Conservation (phyloP, 1,284 basidiomycete species). For the Mycosarcoma mackinlayi region DNA sequence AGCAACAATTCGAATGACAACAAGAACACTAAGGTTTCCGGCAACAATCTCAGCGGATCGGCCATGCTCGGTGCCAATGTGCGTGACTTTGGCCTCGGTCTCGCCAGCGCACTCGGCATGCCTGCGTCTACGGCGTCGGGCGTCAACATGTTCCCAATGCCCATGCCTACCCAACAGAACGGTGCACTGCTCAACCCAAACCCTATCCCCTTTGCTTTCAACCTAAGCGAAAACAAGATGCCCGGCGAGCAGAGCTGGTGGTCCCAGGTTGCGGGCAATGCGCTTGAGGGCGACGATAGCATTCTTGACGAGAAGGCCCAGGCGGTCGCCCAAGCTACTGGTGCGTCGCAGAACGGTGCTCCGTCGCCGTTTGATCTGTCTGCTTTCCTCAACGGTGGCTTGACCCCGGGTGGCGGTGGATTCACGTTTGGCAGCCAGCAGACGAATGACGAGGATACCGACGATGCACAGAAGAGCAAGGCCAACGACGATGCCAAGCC, state of each 20-base stretch:
- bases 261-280: conserved; percentile 52
- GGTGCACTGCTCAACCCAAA: conserved; percentile 63
- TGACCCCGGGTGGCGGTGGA: conserved; percentile 51
- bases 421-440: conserved; percentile 41
- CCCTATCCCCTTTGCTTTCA: conserved; percentile 64
- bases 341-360: conserved; percentile 28
- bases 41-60: conserved; percentile 34
- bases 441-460: conserved; percentile 14
- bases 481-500: conserved; percentile 16
- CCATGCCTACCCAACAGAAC: conserved; percentile 61
- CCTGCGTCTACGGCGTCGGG: conserved; percentile 26
- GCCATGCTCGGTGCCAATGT: conserved; percentile 53
- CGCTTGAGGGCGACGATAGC: conserved; percentile 49
- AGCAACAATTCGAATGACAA: conserved; percentile 4
- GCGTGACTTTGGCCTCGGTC: conserved; percentile 44
- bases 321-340: conserved; percentile 54
- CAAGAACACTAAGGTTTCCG: conserved; percentile 18
- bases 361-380: conserved; percentile 58
- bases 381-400: conserved; percentile 59
- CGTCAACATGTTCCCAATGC: conserved; percentile 53
- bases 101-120: conserved; percentile 31
- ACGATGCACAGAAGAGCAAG: conserved; percentile 18
- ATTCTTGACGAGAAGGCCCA: conserved; percentile 62
- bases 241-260: conserved; percentile 61
- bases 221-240: conserved; percentile 53